Evolutionary conservation across 2,329 filamentous ascomycete genomes (phyloP).

Genomic region (Penicillium sclerotigenum): DNA sequence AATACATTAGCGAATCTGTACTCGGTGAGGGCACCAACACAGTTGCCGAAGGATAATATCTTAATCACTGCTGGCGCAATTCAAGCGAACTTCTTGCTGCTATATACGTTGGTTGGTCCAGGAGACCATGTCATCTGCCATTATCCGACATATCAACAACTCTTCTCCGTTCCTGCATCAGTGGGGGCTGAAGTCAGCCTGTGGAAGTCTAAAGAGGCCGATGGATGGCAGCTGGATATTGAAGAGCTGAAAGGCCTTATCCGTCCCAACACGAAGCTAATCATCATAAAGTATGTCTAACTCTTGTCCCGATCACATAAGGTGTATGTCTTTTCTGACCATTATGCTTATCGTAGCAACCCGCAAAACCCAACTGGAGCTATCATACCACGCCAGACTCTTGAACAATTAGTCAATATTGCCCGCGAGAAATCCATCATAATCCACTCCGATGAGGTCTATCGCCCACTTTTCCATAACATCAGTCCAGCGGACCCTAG

Average conservation of each 20-base stretch:
- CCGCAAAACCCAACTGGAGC: slow-evolving; percentile 69
- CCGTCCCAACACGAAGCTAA: slow-evolving; percentile 51
- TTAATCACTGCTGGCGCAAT: slow-evolving; percentile 81
- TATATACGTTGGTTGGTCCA: slow-evolving; percentile 69
- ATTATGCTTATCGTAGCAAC: slow-evolving; percentile 51
- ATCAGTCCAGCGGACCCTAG: slow-evolving; percentile 53
- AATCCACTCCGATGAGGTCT: slow-evolving; percentile 76
- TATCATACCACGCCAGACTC: slow-evolving; percentile 59
- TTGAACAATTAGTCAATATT: slow-evolving; percentile 62
- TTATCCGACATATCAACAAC: slow-evolving; percentile 81
- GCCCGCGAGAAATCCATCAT: slow-evolving; percentile 62
- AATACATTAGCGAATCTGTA: slow-evolving; percentile 64
- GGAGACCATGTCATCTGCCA: slow-evolving; percentile 84
- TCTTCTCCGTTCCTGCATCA: slow-evolving; percentile 70
- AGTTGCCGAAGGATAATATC: slow-evolving; percentile 59
- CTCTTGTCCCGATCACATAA: neutral
- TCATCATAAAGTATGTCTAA: slow-evolving; percentile 55
- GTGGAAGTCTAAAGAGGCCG: slow-evolving; percentile 66
- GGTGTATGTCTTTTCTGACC: neutral
- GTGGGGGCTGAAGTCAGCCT: slow-evolving; percentile 73
- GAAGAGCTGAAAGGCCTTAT: slow-evolving; percentile 64
- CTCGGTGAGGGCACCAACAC: slow-evolving; percentile 51
- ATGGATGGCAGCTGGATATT: slow-evolving; percentile 66
- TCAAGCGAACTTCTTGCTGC: slow-evolving; percentile 70
- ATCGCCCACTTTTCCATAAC: slow-evolving; percentile 76